Evolutionary conservation across 139 green algal genomes (phyloP).

Genomic region (Micromonas pusilla): DNA sequence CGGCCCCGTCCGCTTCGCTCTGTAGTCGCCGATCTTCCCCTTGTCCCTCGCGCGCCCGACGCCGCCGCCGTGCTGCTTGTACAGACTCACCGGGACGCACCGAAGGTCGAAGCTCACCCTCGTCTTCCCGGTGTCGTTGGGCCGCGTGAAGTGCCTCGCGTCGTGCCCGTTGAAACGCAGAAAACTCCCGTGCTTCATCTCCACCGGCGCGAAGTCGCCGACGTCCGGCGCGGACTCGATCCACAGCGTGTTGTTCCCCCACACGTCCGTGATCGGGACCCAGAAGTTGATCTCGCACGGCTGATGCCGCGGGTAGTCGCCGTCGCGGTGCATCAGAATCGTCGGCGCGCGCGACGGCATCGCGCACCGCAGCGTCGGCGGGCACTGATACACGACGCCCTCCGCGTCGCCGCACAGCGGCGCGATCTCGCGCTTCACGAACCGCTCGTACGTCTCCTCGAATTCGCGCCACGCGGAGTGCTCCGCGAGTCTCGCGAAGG

Average conservation of each 20-base stretch:
- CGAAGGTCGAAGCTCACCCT: constrained; percentile 9
- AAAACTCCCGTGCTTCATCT: background rate
- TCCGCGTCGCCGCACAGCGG: background rate
- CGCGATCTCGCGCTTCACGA: background rate
- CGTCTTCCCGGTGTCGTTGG: background rate
- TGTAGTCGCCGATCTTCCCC: background rate
- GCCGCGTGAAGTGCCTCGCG: background rate
- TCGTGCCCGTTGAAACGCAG: background rate
- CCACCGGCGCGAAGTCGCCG: background rate
- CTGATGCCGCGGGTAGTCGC: background rate
- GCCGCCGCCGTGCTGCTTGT: no score
- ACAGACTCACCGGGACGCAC: background rate
- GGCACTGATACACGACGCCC: background rate
- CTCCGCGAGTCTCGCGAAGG: background rate
- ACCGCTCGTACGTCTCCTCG: background rate
- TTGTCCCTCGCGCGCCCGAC: background rate
- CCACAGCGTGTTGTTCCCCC: constrained; percentile 3
- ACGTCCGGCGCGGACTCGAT: background rate
- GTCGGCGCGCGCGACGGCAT: background rate
- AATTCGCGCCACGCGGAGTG: background rate
- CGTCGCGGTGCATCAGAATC: background rate
- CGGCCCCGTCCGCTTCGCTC: background rate
- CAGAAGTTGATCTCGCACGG: constrained; percentile 6
- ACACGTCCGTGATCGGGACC: background rate
- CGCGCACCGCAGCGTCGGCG: background rate